Evolutionary conservation across 306 rosid genomes (phyloP).

Genomic region (Macrotyloma uniflorum): DNA sequence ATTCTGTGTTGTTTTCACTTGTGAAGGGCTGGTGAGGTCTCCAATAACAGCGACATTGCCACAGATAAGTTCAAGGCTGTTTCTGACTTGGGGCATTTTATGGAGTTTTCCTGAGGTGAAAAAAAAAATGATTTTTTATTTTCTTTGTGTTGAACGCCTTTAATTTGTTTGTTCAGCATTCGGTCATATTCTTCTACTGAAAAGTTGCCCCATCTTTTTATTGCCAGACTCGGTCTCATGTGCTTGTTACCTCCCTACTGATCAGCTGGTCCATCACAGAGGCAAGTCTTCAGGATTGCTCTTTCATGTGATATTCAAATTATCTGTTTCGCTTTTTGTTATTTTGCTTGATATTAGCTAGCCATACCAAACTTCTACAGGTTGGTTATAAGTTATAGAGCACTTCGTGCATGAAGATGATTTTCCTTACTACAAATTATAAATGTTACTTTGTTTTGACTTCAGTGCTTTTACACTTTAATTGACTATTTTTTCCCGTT

Average conservation of each 20-base stretch:
- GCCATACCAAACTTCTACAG: background rate
- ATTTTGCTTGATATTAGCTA: constrained; percentile 18
- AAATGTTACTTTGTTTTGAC: background rate
- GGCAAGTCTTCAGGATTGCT: constrained; percentile 57
- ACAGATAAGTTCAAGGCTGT: constrained; percentile 78
- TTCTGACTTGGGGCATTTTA: constrained; percentile 77
- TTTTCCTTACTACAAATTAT: background rate
- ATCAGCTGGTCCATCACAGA: constrained; percentile 86
- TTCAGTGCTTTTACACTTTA: too few species aligned
- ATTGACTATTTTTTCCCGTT: too few species aligned
- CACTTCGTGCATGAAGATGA: constrained; percentile 22
- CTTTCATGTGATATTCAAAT: background rate
- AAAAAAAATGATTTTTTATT: background rate
- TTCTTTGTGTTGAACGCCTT: background rate
- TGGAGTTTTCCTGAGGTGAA: constrained; percentile 76
- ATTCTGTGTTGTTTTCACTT: background rate
- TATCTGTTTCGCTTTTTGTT: background rate
- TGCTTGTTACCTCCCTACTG: constrained; percentile 70
- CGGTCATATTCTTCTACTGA: background rate
- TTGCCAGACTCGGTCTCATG: constrained; percentile 59
- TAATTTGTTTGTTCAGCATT: background rate
- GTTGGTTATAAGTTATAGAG: background rate
- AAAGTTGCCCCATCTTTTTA: constrained; percentile 26
- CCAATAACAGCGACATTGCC: constrained; percentile 86
- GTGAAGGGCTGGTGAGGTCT: constrained; percentile 81